Conservation (phyloP, 306 rosid genomes). For the Comarum palustre region DNA sequence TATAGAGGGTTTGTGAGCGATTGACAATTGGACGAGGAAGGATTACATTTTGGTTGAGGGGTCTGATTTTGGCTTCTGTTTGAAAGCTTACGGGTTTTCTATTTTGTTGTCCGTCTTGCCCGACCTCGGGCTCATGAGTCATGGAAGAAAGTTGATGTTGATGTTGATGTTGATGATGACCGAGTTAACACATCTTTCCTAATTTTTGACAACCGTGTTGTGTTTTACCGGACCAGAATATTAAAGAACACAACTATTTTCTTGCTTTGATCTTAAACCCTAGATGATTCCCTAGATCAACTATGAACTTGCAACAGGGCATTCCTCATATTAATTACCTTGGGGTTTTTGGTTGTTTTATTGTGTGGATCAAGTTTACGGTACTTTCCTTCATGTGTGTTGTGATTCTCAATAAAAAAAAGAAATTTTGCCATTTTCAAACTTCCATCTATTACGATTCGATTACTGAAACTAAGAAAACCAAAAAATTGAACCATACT, state of each 20-base stretch:
- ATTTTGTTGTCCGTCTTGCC: background rate
- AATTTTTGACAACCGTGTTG: background rate
- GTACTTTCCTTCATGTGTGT: background rate
- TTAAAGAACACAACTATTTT: background rate
- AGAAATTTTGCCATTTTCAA: too few species aligned
- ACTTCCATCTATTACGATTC: too few species aligned
- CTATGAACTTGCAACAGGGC: background rate
- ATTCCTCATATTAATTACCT: background rate
- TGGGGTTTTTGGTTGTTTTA: too few species aligned
- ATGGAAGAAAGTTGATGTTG: background rate
- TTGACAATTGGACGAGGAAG: background rate
- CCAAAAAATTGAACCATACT: too few species aligned
- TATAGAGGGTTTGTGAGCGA: slow-evolving; percentile 19
- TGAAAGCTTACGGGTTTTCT: slow-evolving; percentile 42
- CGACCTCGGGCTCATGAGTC: background rate
- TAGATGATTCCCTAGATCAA: background rate
- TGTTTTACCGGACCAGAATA: background rate
- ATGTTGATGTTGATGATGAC: too few species aligned
- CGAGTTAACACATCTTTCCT: background rate
- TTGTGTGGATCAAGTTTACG: too few species aligned
- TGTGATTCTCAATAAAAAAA: too few species aligned
- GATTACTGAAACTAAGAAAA: too few species aligned
- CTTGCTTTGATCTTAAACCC: background rate
- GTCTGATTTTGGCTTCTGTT: slow-evolving; percentile 22
- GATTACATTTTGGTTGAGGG: slow-evolving; percentile 28